Base-by-base conservation (phyloP, 208 protist genomes). In the Strigomonas culicis region DNA sequence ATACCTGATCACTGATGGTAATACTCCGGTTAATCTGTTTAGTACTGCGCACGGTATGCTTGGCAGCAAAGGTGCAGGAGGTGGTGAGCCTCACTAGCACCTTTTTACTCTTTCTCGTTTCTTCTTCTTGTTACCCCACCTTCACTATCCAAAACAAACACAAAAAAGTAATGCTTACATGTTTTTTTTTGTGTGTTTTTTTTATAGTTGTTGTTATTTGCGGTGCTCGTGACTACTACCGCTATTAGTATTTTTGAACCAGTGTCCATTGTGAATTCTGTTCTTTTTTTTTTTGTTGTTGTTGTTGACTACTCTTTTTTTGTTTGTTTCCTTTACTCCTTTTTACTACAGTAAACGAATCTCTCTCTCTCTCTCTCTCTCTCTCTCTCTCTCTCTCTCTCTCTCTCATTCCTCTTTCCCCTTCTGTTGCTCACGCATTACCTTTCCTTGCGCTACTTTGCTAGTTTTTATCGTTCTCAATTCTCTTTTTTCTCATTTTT, bases 1-100 rank as follows among this genome's bases (percentile, higher is more conserved):
- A 21, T 96, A 97, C 66, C 83, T 99, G 56, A 98, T 99, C 73
- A 99, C 98, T 11, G 97, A 99, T 56, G 98, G 98, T 31, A 90
- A 85, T 64, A 90, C 75, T 11, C 98, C 98, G 41, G 92, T 99
- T 50, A 98, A 99, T 74, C 68, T 99, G 8, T n/a, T n/a, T n/a
- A n/a, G n/a, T n/a, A n/a, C n/a, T n/a, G n/a, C n/a, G n/a, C n/a
- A n/a, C n/a, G n/a, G n/a, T n/a, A n/a, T n/a, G n/a, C n/a, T n/a
- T n/a, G n/a, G n/a, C n/a, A n/a, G n/a, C n/a, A n/a, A n/a, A n/a
- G n/a, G n/a, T n/a, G n/a, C n/a, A n/a, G n/a, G n/a, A n/a, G n/a
- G n/a, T n/a, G n/a, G n/a, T n/a, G n/a, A n/a, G n/a, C n/a, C n/a
- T n/a, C n/a, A n/a, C n/a, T n/a, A 39, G 32, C 6, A 3, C 3